These are phyloP conservation scores for Penicillium sp. DNA, from an alignment of 2,329 filamentous ascomycete genomes.

Conservation along the genomic window DNA sequence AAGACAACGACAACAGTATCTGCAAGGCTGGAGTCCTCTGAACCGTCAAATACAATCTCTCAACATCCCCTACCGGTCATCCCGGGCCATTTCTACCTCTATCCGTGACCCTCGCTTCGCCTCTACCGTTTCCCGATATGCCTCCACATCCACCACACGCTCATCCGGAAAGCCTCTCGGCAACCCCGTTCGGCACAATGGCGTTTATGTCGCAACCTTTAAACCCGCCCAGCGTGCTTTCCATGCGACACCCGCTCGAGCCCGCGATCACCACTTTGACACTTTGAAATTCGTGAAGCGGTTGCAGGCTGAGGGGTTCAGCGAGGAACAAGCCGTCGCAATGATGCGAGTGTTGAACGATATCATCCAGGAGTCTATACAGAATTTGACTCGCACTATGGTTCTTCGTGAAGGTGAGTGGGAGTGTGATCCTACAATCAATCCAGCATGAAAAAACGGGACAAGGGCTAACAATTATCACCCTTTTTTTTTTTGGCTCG, in stretches of 20 bases:
- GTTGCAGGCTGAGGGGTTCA: slow-evolving; percentile 88
- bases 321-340: slow-evolving; percentile 91
- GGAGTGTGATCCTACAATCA: no score
- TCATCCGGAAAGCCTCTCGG: slow-evolving; percentile 24
- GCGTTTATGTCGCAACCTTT: slow-evolving; percentile 52
- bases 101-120: slow-evolving; percentile 16
- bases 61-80: slow-evolving; percentile 12
- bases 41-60: slow-evolving; percentile 26
- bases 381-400: slow-evolving; percentile 97
- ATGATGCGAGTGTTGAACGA: slow-evolving; percentile 98
- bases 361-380: slow-evolving; percentile 97
- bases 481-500: background rate
- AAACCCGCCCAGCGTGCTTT: slow-evolving; percentile 54
- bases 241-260: slow-evolving; percentile 65
- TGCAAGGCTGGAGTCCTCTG: slow-evolving; percentile 27
- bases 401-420: slow-evolving; percentile 83
- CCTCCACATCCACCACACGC: slow-evolving; percentile 18
- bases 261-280: slow-evolving; percentile 92
- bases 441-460: no score
- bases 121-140: slow-evolving; percentile 26
- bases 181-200: slow-evolving; percentile 50
- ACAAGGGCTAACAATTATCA: no score
- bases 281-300: slow-evolving; percentile 96
- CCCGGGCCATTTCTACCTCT: slow-evolving; percentile 19
- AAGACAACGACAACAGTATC: slow-evolving; percentile 27